These are phyloP conservation scores for Alisma plantagoaquatica DNA, from an alignment of 106 monocot genomes.

Conservation along the genomic window DNA sequence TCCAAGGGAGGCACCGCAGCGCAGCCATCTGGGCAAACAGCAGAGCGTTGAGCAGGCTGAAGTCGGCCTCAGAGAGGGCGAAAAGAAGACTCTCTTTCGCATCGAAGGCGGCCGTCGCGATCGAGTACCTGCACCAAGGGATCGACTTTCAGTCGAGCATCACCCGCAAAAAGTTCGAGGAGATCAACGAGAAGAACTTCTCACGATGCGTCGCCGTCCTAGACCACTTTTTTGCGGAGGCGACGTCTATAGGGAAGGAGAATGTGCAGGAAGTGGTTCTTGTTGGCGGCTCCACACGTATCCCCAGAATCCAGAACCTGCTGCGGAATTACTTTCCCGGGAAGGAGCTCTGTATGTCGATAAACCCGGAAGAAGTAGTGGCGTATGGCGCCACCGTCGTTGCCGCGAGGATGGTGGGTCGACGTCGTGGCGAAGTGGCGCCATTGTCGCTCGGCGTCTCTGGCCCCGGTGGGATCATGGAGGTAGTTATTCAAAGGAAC, in stretches of 20 bases:
- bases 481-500: slow-evolving; percentile 3
- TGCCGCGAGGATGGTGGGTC: slow-evolving; percentile 30
- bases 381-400: slow-evolving; percentile 43
- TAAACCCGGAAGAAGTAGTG: slow-evolving; percentile 47
- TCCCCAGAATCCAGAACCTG: slow-evolving; percentile 41
- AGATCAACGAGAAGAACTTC: slow-evolving; percentile 6
- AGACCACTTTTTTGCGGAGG: neutral
- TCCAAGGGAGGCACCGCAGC: neutral
- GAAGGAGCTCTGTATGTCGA: slow-evolving; percentile 7
- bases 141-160: slow-evolving; percentile 5
- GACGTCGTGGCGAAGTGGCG: neutral
- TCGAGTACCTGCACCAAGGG: slow-evolving; percentile 10
- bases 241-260: slow-evolving; percentile 16
- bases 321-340: slow-evolving; percentile 45
- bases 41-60: slow-evolving; percentile 10
- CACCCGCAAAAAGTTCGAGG: slow-evolving; percentile 6
- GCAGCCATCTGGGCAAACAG: no score
- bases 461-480: slow-evolving; percentile 1
- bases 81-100: slow-evolving; percentile 1
- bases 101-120: neutral
- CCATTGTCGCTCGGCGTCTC: neutral
- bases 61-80: neutral
- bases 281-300: slow-evolving; percentile 47
- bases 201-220: neutral
- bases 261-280: slow-evolving; percentile 29